Evolutionary conservation across 345 rosid species (phyloP).

Genomic region (Eutrema yunnanense): DNA sequence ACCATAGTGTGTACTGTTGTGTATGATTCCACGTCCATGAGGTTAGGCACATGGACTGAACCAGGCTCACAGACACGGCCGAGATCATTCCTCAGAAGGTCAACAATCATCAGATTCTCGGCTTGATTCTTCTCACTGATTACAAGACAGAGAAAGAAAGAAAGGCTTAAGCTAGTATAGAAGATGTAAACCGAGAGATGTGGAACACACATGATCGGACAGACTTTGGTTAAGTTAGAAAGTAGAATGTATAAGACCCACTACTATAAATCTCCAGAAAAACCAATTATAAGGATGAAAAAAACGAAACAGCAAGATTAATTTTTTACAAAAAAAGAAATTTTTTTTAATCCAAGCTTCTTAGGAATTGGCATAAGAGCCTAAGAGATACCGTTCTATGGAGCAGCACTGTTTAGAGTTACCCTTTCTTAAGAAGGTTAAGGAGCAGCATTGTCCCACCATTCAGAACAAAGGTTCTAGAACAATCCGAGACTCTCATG

Average conservation of each 20-base stretch:
- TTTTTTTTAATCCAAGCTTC: too few relatives aligned
- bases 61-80: constrained; percentile 92
- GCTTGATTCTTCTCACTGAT: constrained; percentile 97
- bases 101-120: constrained; percentile 96
- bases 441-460: background rate
- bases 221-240: too few relatives aligned
- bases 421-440: too few relatives aligned
- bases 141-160: background rate
- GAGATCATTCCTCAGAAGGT: constrained; percentile 89
- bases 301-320: too few relatives aligned
- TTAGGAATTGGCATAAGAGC: too few relatives aligned
- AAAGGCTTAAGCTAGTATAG: background rate
- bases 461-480: background rate
- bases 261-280: too few relatives aligned
- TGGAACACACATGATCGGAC: too few relatives aligned
- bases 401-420: too few relatives aligned
- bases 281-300: too few relatives aligned
- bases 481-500: background rate
- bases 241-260: too few relatives aligned
- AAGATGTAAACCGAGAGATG: background rate
- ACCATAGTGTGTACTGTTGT: constrained; percentile 98
- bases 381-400: too few relatives aligned
- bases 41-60: constrained; percentile 86
- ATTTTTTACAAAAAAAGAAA: too few relatives aligned
- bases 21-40: constrained; percentile 95